Conservation (phyloP, 2,329 filamentous ascomycete genomes). For the Hansfordia pulvinata region DNA sequence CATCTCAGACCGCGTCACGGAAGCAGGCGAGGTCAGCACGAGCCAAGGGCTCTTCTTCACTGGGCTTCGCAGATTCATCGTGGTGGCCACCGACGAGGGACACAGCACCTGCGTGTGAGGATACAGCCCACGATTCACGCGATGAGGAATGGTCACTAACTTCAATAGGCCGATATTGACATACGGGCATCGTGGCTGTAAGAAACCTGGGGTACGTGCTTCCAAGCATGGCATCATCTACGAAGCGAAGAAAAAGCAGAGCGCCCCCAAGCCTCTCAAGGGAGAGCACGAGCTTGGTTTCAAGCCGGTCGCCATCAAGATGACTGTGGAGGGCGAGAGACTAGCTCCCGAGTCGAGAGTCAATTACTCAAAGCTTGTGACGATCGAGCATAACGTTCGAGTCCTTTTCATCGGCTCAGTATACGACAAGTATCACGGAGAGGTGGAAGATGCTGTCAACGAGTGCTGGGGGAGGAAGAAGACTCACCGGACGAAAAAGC, state of each 20-base stretch:
- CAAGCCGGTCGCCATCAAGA: slow-evolving; percentile 26
- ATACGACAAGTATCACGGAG: slow-evolving; percentile 21
- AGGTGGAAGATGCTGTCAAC: slow-evolving; percentile 30
- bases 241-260: slow-evolving; percentile 15
- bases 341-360: slow-evolving; percentile 36
- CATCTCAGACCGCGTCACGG: slow-evolving; percentile 16
- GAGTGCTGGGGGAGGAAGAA: slow-evolving; percentile 33
- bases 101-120: slow-evolving; percentile 43
- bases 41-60: slow-evolving; percentile 30
- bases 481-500: background rate
- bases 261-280: slow-evolving; percentile 18
- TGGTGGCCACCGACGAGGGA: slow-evolving; percentile 35
- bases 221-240: slow-evolving; percentile 39
- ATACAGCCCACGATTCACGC: background rate
- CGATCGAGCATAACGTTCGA: slow-evolving; percentile 42
- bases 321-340: slow-evolving; percentile 27
- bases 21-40: slow-evolving; percentile 19
- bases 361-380: slow-evolving; percentile 42
- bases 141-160: slow-evolving; percentile 3
- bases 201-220: slow-evolving; percentile 37
- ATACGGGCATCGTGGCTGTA: slow-evolving; percentile 37
- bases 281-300: slow-evolving; percentile 35
- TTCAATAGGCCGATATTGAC: slow-evolving; percentile 37
- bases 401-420: slow-evolving; percentile 44
- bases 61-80: slow-evolving; percentile 39